Conservation (phyloP, 345 rosid species). For the Cardamine occulta region DNA sequence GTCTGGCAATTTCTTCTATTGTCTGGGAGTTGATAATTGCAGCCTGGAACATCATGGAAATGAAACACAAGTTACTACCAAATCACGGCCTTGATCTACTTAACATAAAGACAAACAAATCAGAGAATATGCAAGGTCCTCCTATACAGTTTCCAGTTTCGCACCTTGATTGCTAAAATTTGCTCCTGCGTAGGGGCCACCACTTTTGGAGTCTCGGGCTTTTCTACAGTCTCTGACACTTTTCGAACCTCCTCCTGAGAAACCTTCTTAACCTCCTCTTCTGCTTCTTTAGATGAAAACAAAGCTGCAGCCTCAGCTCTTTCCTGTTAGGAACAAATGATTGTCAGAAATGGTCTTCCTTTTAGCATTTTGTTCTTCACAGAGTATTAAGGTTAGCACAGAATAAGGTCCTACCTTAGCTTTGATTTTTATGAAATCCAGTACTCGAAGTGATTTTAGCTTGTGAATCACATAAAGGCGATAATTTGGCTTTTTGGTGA, state of each 20-base stretch:
- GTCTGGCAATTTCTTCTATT: constrained; percentile 98
- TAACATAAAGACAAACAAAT: constrained; percentile 11
- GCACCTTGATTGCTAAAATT: constrained; percentile 93
- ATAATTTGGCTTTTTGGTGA: constrained; percentile 90
- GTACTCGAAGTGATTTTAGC: constrained; percentile 80
- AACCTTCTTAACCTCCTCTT: constrained; percentile 79
- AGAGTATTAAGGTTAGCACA: neutral
- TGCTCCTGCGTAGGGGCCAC: constrained; percentile 96
- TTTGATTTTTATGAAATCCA: constrained; percentile 95
- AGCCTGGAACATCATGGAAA: constrained; percentile 64
- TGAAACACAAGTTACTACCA: constrained; percentile 28
- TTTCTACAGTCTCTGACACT: constrained; percentile 58
- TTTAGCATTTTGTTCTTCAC: neutral
- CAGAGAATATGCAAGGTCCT: neutral
- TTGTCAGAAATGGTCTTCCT: constrained; percentile 7
- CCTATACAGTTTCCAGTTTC: constrained; percentile 19
- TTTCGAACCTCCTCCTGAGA: constrained; percentile 64
- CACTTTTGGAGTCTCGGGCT: constrained; percentile 66
- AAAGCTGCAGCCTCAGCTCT: constrained; percentile 81
- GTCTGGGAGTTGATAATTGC: constrained; percentile 99
- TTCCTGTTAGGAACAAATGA: constrained; percentile 56
- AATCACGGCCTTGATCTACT: constrained; percentile 18
- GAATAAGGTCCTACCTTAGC: constrained; percentile 61
- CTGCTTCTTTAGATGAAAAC: constrained; percentile 88
- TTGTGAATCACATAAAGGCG: constrained; percentile 92